phyloP scores from a whole-genome alignment of 2,329 filamentous ascomycete species.

The Drechslerella coelobrocha region DNA sequence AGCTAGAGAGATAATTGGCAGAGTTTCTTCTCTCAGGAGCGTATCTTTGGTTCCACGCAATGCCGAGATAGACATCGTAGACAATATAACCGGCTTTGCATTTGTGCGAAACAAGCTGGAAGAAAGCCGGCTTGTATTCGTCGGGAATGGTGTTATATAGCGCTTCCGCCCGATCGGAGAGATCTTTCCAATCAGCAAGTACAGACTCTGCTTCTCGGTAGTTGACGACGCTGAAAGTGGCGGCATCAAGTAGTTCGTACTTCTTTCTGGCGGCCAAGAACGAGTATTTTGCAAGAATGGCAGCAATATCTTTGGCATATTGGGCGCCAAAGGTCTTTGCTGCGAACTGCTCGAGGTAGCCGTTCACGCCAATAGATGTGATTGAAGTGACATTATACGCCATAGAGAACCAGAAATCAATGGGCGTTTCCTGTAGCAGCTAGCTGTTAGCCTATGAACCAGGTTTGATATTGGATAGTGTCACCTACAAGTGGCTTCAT shows the following conservation, averaged over 20 bases:
- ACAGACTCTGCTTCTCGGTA: slow-evolving; percentile 70
- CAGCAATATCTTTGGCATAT: slow-evolving; percentile 62
- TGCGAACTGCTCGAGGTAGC: slow-evolving; percentile 67
- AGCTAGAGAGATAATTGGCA: slow-evolving; percentile 64
- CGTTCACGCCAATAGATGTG: slow-evolving; percentile 62
- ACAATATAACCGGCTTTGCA: slow-evolving; percentile 66
- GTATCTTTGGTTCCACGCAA: slow-evolving; percentile 65
- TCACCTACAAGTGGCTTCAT: slow-evolving; percentile 65
- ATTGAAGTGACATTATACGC: slow-evolving; percentile 66
- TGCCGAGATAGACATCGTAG: slow-evolving; percentile 64
- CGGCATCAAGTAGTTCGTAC: slow-evolving; percentile 68
- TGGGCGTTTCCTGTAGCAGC: slow-evolving; percentile 66
- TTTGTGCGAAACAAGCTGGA: slow-evolving; percentile 69
- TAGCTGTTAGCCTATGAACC: slow-evolving; percentile 13
- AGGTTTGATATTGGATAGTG: no score
- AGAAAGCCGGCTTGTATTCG: slow-evolving; percentile 66
- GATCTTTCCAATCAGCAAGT: slow-evolving; percentile 64
- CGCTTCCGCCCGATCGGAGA: slow-evolving; percentile 65
- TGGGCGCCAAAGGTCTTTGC: slow-evolving; percentile 65
- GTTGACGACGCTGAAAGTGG: slow-evolving; percentile 68
- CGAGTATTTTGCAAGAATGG: slow-evolving; percentile 66
- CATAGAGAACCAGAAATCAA: slow-evolving; percentile 72
- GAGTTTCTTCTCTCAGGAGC: slow-evolving; percentile 66
- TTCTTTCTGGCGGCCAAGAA: slow-evolving; percentile 67
- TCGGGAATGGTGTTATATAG: slow-evolving; percentile 65